Percentiles rank a stretch among this genome's conserved stretches.
Evolutionary conservation across 352 stramenopile genomes (phyloP).

Genomic region (Pythium dissimile): DNA sequence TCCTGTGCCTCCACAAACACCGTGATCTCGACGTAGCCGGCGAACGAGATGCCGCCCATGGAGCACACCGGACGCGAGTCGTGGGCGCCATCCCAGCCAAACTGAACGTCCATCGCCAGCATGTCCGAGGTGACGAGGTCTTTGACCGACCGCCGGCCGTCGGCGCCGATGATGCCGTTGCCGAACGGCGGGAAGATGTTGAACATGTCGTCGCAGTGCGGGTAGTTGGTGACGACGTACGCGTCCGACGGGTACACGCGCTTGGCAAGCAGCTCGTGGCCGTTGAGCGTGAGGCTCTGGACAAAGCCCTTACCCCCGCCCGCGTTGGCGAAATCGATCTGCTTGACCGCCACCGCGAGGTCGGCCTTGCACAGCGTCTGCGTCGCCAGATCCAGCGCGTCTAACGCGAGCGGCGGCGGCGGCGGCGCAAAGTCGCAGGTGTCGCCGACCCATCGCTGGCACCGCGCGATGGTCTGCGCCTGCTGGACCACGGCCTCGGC

Average conservation of each 20-base stretch:
- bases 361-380: slow-evolving; percentile 84
- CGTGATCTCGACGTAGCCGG: slow-evolving; percentile 73
- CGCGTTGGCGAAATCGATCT: slow-evolving; percentile 74
- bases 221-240: slow-evolving; percentile 69
- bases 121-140: slow-evolving; percentile 38
- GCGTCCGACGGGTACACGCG: slow-evolving; percentile 58
- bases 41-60: slow-evolving; percentile 72
- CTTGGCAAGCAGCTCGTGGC: slow-evolving; percentile 47
- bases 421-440: slow-evolving; percentile 50
- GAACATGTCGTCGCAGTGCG: slow-evolving; percentile 84
- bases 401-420: slow-evolving; percentile 38
- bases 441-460: slow-evolving; percentile 43
- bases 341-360: slow-evolving; percentile 69
- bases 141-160: slow-evolving; percentile 63
- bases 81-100: slow-evolving; percentile 59
- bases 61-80: slow-evolving; percentile 59
- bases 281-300: slow-evolving; percentile 60
- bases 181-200: slow-evolving; percentile 76
- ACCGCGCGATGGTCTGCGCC: slow-evolving; percentile 56
- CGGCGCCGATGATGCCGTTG: slow-evolving; percentile 65
- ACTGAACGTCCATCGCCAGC: slow-evolving; percentile 49
- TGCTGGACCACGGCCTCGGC: slow-evolving; percentile 49
- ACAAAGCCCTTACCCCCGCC: slow-evolving; percentile 51
- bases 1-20: slow-evolving; percentile 82
- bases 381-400: slow-evolving; percentile 36